These are phyloP conservation scores for Diaporthe batatas DNA, from an alignment of 2,329 filamentous ascomycete genomes.

Conservation along the genomic window DNA sequence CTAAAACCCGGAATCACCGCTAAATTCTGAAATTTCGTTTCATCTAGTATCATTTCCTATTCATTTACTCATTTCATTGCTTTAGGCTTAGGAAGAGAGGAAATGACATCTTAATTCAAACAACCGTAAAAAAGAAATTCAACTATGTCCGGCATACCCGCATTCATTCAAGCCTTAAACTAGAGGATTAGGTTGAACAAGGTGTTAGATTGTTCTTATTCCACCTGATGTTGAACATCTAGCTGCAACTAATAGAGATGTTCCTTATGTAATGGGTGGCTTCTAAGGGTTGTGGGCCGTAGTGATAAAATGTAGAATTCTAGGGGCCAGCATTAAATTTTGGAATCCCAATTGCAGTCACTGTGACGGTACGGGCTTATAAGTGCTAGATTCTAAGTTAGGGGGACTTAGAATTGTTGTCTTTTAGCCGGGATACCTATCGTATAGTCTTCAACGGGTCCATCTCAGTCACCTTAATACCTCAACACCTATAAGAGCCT, in stretches of 20 bases:
- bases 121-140: too few species aligned
- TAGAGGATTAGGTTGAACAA: constrained; percentile 88
- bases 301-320: constrained; percentile 72
- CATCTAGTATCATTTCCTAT: neutral
- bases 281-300: neutral
- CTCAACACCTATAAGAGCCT: constrained; percentile 88
- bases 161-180: constrained; percentile 83
- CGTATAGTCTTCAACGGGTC: too few species aligned
- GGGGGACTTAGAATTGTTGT: too few species aligned
- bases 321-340: constrained; percentile 92
- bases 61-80: neutral
- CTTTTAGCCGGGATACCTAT: too few species aligned
- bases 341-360: constrained; percentile 84
- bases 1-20: neutral
- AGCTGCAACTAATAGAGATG: neutral
- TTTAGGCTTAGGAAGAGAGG: neutral
- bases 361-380: too few species aligned
- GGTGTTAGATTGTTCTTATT: constrained; percentile 84
- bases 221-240: constrained; percentile 75
- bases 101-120: neutral
- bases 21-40: neutral
- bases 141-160: constrained; percentile 48
- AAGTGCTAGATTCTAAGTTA: too few species aligned
- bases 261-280: neutral
- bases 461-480: too few species aligned